A percentile compares a stretch with the other conserved stretches of the same genome.
These are phyloP conservation scores for Lentinula guzmanii DNA, from an alignment of 768 basidiomycete genomes.

Conservation along the genomic window DNA sequence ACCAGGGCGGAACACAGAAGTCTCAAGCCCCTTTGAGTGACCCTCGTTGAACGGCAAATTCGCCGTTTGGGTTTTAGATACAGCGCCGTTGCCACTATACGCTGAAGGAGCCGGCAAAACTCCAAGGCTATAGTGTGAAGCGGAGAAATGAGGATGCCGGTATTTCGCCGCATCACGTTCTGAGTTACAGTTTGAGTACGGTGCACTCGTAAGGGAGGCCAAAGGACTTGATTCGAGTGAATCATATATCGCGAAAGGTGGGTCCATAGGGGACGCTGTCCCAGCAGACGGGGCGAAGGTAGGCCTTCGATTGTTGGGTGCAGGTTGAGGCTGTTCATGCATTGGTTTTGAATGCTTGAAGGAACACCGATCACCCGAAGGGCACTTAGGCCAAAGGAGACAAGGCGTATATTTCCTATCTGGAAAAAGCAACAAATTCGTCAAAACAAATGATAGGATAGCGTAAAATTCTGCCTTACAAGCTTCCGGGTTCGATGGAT, in stretches of 20 bases:
- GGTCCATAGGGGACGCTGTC: not conserved
- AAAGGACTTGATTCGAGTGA: not conserved
- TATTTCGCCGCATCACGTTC: not conserved
- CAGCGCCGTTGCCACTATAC: not conserved
- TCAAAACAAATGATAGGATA: not conserved
- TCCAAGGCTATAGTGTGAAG: not conserved
- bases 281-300: not conserved
- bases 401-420: constrained; percentile 31
- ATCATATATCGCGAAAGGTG: not conserved
- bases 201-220: not conserved
- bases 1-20: constrained; percentile 22
- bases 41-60: not conserved
- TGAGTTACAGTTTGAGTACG: not conserved
- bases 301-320: not conserved
- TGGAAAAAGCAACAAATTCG: too few relatives aligned
- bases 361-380: constrained; percentile 16
- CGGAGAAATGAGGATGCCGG: not conserved
- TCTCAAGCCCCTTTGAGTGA: not conserved
- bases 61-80: not conserved
- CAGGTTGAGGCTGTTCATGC: not conserved
- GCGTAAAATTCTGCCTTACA: constrained; percentile 20
- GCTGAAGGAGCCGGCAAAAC: not conserved
- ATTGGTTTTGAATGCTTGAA: constrained; percentile 22
- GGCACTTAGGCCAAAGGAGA: constrained; percentile 24
- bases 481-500: constrained; percentile 21